A percentile compares a stretch with the other conserved stretches of the same genome.
Evolutionary conservation across 495 filamentous ascomycete genomes (phyloP).

Genomic region (Tuber melanosporum): DNA sequence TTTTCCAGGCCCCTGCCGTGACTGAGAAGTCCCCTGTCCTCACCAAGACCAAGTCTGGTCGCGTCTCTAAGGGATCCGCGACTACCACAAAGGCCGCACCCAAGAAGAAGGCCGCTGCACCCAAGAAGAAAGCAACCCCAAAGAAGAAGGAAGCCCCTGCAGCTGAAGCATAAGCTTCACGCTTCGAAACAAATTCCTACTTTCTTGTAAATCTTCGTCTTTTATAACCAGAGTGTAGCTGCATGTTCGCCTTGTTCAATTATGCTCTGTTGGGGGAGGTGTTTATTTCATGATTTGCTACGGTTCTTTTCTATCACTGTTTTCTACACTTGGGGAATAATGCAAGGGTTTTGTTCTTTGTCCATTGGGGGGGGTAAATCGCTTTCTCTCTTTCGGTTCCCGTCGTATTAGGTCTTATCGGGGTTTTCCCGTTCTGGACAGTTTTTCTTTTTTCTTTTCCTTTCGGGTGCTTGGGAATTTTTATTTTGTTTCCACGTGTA

Average conservation of each 20-base stretch:
- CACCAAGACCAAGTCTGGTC: conserved; percentile 84
- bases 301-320: conserved; percentile 11
- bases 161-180: conserved; percentile 33
- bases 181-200: conserved; percentile 15
- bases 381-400: conserved; percentile 13
- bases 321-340: conserved; percentile 35
- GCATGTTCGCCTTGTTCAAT: conserved; percentile 13
- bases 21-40: conserved; percentile 67
- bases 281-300: conserved; percentile 28
- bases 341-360: conserved; percentile 28
- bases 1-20: conserved; percentile 52
- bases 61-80: conserved; percentile 67
- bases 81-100: conserved; percentile 54
- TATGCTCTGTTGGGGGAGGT: conserved; percentile 21
- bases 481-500: not conserved
- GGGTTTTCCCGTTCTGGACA: not conserved
- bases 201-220: conserved; percentile 32
- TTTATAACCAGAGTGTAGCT: conserved; percentile 17
- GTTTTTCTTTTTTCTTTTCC: not conserved
- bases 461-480: conserved; percentile 4
- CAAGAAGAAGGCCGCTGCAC: conserved; percentile 59
- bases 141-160: conserved; percentile 43
- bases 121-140: conserved; percentile 56
- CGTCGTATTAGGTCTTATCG: not conserved
- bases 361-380: conserved; percentile 28